Conservation (phyloP, 1,284 basidiomycete species). For the Leccinum pachyderme region DNA sequence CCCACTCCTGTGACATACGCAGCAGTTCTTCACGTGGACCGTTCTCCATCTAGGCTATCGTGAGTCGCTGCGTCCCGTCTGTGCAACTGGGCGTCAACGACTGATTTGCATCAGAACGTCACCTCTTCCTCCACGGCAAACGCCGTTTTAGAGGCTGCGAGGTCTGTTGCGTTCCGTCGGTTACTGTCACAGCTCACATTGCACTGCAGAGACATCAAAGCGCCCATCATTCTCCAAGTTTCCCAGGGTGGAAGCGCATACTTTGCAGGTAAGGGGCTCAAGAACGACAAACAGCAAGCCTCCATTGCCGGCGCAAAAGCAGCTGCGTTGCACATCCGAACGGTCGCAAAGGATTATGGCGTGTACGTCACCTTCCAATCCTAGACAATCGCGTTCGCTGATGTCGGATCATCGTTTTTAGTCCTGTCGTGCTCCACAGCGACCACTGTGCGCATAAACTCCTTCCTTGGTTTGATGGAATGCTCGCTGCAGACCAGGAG, state of each 20-base stretch:
- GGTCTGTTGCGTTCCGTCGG: slow-evolving; percentile 35
- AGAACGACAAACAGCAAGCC: slow-evolving; percentile 96
- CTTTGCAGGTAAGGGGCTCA: slow-evolving; percentile 95
- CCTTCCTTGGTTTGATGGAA: slow-evolving; percentile 98
- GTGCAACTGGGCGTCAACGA: slow-evolving; percentile 3
- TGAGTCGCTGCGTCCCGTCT: slow-evolving; percentile 37
- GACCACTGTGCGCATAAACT: slow-evolving; percentile 99
- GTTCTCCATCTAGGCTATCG: slow-evolving; percentile 49
- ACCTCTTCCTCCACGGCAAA: slow-evolving; percentile 78
- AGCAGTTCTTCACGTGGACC: background rate
- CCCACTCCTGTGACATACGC: background rate
- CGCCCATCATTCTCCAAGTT: slow-evolving; percentile 97
- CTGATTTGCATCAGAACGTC: slow-evolving; percentile 46
- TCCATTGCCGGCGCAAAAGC: slow-evolving; percentile 91
- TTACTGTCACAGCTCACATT: slow-evolving; percentile 7
- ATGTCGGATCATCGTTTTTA: slow-evolving; percentile 30
- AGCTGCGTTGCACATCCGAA: slow-evolving; percentile 90
- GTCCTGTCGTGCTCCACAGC: slow-evolving; percentile 96
- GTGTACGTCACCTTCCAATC: slow-evolving; percentile 56
- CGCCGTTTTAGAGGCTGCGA: slow-evolving; percentile 74
- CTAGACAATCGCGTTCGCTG: background rate
- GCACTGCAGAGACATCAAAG: slow-evolving; percentile 73
- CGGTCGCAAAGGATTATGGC: slow-evolving; percentile 87
- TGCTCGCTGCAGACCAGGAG: slow-evolving; percentile 95
- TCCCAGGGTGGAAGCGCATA: slow-evolving; percentile 97